Base-by-base conservation (phyloP, 352 stramenopile genomes). In the Pythium volutum region DNA sequence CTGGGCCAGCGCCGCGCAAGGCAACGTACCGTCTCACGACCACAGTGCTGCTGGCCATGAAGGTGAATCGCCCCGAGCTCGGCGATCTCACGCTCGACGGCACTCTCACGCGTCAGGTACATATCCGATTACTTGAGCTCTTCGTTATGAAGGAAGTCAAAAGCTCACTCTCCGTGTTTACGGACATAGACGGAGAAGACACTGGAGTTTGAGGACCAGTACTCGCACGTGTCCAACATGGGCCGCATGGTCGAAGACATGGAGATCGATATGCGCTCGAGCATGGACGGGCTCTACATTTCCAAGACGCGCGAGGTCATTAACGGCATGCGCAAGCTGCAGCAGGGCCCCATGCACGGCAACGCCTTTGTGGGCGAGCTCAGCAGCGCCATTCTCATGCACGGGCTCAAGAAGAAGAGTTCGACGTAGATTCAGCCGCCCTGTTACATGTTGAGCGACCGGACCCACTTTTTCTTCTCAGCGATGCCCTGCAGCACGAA, bases 191-290 rank as follows among this genome's bases (percentile, higher is more conserved):
- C 83, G 36, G 84, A 96, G 55, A 78, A 86, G 42, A 91, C 75
- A 23, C 64, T 92, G 55, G 70, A 78, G 51, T 93, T 91, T 68
- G 70, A 88, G 31, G 78, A 84, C 55, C 77, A 91, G 48, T 89
- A 84, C 51, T 73, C 77, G 23, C 95, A 98, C 69, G 81, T 98
- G 62, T 81, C 78, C 59, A 98, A 98, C 75, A 97, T 98, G 77
- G 95, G 95, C 25, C 85, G 88, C 54, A 93, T 98, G 80, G 94
- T 98, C 55, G 95, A 98, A 69, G 91, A 98, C 60, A 97, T 98
- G 87, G 94, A 98, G 76, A 97, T 91, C 62, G 91, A 97, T 36
- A 96, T 98, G 78, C 87, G 92, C 46, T 88, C 83, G 10, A 94
- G 90, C 63, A 83, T 98, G 25, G 91, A 98, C 65, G 79, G 76